Conservation (phyloP, 257 asterid genomes). For the Solanum infundibuliforme region DNA sequence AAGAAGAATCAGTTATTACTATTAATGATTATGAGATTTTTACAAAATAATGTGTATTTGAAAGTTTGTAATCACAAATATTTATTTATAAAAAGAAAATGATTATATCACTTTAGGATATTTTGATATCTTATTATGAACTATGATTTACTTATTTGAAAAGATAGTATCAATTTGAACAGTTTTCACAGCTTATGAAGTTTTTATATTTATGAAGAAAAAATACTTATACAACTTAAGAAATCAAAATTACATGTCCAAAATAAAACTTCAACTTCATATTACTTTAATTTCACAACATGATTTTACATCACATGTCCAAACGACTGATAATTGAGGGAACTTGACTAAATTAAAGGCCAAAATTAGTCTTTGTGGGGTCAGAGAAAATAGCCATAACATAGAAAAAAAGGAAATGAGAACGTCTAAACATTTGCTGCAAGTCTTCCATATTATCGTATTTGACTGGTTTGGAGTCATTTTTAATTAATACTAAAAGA, state of each 20-base stretch:
- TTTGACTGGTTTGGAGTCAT: neutral
- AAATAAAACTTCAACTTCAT: neutral
- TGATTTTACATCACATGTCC: neutral
- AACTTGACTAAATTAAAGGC: neutral
- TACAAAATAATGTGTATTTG: no score
- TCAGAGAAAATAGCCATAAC: neutral
- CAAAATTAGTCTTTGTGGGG: neutral
- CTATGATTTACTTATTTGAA: no score
- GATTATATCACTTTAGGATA: no score
- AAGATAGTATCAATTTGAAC: neutral
- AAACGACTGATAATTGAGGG: neutral
- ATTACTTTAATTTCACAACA: neutral
- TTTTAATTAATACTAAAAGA: neutral
- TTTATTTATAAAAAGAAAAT: no score
- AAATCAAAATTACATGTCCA: neutral
- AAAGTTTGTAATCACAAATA: no score
- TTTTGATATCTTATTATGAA: no score
- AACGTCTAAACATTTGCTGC: neutral
- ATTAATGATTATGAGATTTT: no score
- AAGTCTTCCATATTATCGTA: neutral
- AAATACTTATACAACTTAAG: neutral
- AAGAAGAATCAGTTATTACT: no score
- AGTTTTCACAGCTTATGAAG: neutral
- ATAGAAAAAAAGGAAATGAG: neutral
- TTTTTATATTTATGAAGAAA: neutral